Evolutionary conservation across 2,329 filamentous ascomycete genomes (phyloP), one percentile per base, ranked within the genome.

Genomic region (Myrmaecium sp.): DNA sequence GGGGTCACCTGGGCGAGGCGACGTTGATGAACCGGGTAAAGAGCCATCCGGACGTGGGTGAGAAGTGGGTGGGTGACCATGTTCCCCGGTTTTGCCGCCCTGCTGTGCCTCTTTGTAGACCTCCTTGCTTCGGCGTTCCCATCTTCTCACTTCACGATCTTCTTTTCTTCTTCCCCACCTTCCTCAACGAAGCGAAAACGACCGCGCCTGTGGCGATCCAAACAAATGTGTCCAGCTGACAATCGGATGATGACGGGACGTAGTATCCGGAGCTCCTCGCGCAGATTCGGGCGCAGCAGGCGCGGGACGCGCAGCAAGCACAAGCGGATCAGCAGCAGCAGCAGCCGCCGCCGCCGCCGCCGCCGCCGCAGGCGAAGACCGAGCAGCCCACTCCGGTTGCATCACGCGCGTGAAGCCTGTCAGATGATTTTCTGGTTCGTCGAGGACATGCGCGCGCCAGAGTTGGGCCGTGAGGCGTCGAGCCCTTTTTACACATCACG

Each of bases 21-120:
- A 91, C 80, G 31, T 54, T 92, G 46, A 66, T 79, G 54, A 92
- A 91, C 52, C 58, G 82, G 9, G 64, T 91, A 39, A 89, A 84
- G 63, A 83, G 76, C 37, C 82, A 92, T 54, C 77, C 75, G 3
- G 82, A 91, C 48, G 82, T 92, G 1, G 80, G 78, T 2, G 77
- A 84, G 59, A 60, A 72, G 40, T 91, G 80, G 57, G 49, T 55
- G 33, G 35, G 49, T 49, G 17, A 7, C 5, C 6, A 14, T 15
- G 12, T 21, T 10, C 12, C 17, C 17, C 26, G n/a, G 13, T 26
- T 16, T 16, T 21, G 13, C 12, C 14, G 5, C 27, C 21, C 21
- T 20, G 14, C 15, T 23, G 27, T 22, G n/a, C 22, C 22, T 32
- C 4, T 17, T 17, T 23, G 27, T 28, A 28, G 21, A 14, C 27